These are phyloP conservation scores for Amesomyces nigricolor DNA, from an alignment of 2,329 filamentous ascomycete genomes.

Conservation along the genomic window DNA sequence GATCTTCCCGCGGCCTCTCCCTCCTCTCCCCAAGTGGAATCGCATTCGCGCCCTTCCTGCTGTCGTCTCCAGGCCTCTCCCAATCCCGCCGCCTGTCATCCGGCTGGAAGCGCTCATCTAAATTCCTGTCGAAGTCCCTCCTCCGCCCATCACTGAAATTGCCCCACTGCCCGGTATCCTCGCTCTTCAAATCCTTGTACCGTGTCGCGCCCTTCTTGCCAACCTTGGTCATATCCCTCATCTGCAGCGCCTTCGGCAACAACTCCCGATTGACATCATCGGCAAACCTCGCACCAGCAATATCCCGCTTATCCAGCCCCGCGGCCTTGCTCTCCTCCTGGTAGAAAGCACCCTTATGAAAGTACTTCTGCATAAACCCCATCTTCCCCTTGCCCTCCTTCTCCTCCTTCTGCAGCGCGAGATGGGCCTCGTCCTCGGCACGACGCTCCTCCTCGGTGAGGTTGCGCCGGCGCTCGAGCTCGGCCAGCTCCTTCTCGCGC, in stretches of 20 bases:
- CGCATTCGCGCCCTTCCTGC: slow-evolving; percentile 61
- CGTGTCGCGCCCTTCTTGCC: slow-evolving; percentile 87
- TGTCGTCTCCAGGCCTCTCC: slow-evolving; percentile 39
- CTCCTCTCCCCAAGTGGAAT: slow-evolving; percentile 62
- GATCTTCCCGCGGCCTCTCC: slow-evolving; percentile 34
- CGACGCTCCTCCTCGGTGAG: slow-evolving; percentile 81
- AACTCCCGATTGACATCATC: slow-evolving; percentile 82
- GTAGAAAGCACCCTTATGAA: slow-evolving; percentile 95
- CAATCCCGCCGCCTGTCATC: slow-evolving; percentile 41
- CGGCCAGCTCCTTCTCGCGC: slow-evolving; percentile 77
- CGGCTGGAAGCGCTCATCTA: slow-evolving; percentile 62
- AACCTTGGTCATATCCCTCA: slow-evolving; percentile 87
- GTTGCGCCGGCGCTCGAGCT: slow-evolving; percentile 81
- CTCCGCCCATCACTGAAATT: slow-evolving; percentile 49
- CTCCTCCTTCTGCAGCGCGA: slow-evolving; percentile 74
- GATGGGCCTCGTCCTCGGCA: slow-evolving; percentile 73
- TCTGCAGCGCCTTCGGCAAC: slow-evolving; percentile 85
- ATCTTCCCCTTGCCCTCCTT: slow-evolving; percentile 74
- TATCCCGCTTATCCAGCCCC: slow-evolving; percentile 71
- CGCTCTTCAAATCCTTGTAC: slow-evolving; percentile 79
- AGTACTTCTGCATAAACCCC: slow-evolving; percentile 91
- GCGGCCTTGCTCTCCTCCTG: slow-evolving; percentile 71
- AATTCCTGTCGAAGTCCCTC: slow-evolving; percentile 36
- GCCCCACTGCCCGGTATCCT: slow-evolving; percentile 89
- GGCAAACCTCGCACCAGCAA: slow-evolving; percentile 77